Conservation (phyloP, 805 yeast genomes). For the Sugiyamaella valdiviana region DNA sequence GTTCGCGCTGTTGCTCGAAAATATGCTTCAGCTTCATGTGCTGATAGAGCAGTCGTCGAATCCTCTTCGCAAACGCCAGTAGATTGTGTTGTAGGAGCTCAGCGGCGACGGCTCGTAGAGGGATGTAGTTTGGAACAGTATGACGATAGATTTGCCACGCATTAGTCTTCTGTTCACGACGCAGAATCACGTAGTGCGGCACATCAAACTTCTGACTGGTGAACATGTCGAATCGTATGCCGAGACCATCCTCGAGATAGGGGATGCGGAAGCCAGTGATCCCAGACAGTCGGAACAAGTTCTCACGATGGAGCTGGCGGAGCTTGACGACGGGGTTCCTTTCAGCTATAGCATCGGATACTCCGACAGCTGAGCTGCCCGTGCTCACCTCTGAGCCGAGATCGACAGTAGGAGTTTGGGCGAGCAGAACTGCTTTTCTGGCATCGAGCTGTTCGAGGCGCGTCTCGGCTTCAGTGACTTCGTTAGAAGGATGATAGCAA, state of each 20-base stretch:
- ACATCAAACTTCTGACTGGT: constrained; percentile 6
- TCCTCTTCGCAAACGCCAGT: constrained; percentile 13
- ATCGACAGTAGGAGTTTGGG: neutral
- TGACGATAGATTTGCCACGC: constrained; percentile 13
- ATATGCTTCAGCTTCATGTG: constrained; percentile 73
- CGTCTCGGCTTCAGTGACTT: neutral
- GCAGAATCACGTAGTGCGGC: constrained; percentile 21
- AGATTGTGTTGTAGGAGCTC: constrained; percentile 13
- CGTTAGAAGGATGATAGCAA: neutral
- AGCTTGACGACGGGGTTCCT: neutral
- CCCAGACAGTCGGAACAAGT: constrained; percentile 19
- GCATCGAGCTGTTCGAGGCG: neutral
- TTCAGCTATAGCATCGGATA: neutral
- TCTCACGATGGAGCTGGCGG: constrained; percentile 10
- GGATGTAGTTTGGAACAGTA: constrained; percentile 18
- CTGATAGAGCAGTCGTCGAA: constrained; percentile 43
- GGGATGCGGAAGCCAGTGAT: constrained; percentile 18
- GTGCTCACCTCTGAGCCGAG: neutral
- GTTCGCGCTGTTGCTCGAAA: constrained; percentile 61
- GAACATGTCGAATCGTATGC: constrained; percentile 19
- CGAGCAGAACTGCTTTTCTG: neutral
- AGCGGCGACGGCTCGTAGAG: constrained; percentile 9
- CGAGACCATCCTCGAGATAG: constrained; percentile 12
- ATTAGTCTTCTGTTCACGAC: constrained; percentile 1
- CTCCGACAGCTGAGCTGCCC: neutral